Evolutionary conservation across 1,139 yeast genomes (phyloP).

Genomic region (Geotrichum reessii): DNA sequence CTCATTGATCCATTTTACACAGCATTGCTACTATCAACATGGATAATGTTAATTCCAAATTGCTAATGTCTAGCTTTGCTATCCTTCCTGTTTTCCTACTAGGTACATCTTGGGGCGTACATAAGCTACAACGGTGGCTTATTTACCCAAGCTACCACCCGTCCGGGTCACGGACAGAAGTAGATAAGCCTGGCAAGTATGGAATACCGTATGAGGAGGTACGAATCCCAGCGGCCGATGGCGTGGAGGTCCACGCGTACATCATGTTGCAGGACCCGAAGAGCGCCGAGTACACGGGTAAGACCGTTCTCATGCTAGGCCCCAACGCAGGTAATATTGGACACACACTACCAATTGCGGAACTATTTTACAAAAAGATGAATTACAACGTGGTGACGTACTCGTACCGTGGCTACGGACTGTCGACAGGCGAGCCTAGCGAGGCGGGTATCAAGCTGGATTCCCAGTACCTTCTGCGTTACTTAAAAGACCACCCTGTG

Average conservation of each 20-base stretch:
- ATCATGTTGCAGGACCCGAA: slow-evolving; percentile 44
- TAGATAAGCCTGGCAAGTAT: slow-evolving; percentile 72
- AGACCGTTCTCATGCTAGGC: slow-evolving; percentile 71
- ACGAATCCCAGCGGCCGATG: slow-evolving; percentile 61
- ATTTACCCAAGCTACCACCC: slow-evolving; percentile 82
- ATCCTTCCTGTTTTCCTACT: slow-evolving; percentile 40
- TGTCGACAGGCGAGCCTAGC: slow-evolving; percentile 68
- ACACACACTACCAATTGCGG: slow-evolving; percentile 78
- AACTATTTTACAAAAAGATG: slow-evolving; percentile 58
- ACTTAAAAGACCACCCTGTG: slow-evolving; percentile 48
- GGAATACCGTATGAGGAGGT: slow-evolving; percentile 66
- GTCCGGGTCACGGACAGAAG: slow-evolving; percentile 60
- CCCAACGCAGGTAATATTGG: slow-evolving; percentile 97
- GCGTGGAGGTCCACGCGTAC: slow-evolving; percentile 48
- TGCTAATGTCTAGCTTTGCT: slow-evolving; percentile 23
- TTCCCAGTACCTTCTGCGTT: slow-evolving; percentile 67
- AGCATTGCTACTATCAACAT: neutral
- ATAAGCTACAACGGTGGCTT: slow-evolving; percentile 59
- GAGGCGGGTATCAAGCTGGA: slow-evolving; percentile 80
- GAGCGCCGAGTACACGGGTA: slow-evolving; percentile 44
- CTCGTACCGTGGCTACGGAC: slow-evolving; percentile 90
- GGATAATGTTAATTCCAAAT: slow-evolving; percentile 1
- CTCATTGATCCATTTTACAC: no score
- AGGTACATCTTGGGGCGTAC: slow-evolving; percentile 43
- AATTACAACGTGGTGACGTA: slow-evolving; percentile 77